A percentile compares a stretch with the other conserved stretches of the same genome.
These are phyloP conservation scores for Peronospora farinosa DNA, from an alignment of 352 stramenopile genomes.

Conservation along the genomic window DNA sequence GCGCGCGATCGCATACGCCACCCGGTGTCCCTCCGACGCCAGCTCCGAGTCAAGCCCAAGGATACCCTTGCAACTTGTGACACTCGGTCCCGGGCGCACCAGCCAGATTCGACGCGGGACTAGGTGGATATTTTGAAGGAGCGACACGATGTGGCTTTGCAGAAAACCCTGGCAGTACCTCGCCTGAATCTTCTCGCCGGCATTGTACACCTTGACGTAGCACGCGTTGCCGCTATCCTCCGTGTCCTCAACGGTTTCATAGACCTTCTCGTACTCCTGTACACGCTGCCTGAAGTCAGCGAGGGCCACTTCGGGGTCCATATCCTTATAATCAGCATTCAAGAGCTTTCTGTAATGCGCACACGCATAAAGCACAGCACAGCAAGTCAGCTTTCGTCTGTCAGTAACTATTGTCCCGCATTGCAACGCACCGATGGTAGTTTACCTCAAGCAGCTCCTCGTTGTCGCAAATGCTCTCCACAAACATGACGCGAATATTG, in stretches of 20 bases:
- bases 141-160: conserved; percentile 81
- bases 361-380: conserved; percentile 13
- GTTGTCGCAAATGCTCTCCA: conserved; percentile 94
- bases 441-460: conserved; percentile 88
- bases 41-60: conserved; percentile 81
- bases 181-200: conserved; percentile 88
- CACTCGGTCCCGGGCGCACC: conserved; percentile 78
- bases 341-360: conserved; percentile 44
- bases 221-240: conserved; percentile 71
- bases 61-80: conserved; percentile 69
- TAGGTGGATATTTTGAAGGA: conserved; percentile 90
- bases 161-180: conserved; percentile 83
- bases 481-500: conserved; percentile 88
- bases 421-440: conserved; percentile 63
- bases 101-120: conserved; percentile 87
- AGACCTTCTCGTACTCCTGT: conserved; percentile 90
- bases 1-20: conserved; percentile 72
- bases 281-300: conserved; percentile 85
- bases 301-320: conserved; percentile 81
- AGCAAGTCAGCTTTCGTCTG: conserved; percentile 14
- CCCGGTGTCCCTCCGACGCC: conserved; percentile 65
- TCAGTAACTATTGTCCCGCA: not conserved
- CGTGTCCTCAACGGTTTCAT: conserved; percentile 88
- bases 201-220: conserved; percentile 92
- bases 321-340: conserved; percentile 89